Base-by-base conservation (phyloP, 2,329 filamentous ascomycete species). In the Epichloe typhina region DNA sequence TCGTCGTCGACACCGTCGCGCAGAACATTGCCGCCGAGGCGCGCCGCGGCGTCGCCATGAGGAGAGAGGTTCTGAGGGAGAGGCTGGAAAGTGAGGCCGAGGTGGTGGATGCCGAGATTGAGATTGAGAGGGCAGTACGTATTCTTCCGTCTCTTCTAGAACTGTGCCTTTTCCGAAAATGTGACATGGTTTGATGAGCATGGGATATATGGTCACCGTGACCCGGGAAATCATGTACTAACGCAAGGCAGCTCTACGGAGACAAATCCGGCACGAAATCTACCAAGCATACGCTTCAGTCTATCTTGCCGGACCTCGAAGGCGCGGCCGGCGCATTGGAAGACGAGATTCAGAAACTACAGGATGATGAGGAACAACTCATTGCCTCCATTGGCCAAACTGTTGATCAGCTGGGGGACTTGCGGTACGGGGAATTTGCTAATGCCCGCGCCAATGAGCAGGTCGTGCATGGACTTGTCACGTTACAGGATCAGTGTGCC, bases 351-450 rank as follows among this genome's bases (percentile, higher is more conserved):
- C 70, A 73, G 52, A 72, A 70, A 39, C 71, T 90, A 4, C 78
- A 87, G 57, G 70, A 76, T 36, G 83, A 91, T 57, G 80, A 84
- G 49, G 72, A 73, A 0, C 63, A 64, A 2, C 68, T 88, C 3
- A 65, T 85, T 5, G 71, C 75, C 4, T 76, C 79, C 11, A 75
- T 93, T 48, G 75, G 75, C 56, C 74, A 80, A 51, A 83, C 76
- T 0, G 76, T 93, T 15, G 84, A 84, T 35, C 80, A 78, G 46
- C 70, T 95, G 63, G 94, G 88, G 65, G 87, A 94, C 66, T 72
- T 95, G 50, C 81, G 86, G 44, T 91, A 93, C 60, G 88, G 89
- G 38, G 82, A 82, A 50, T 76, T 93, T 52, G 74, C 78, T 37
- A 84, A 86, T 55, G 65, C 73, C 21, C 73, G 80, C 53, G 67